phyloP scores from a whole-genome alignment of 768 basidiomycete species.

The Mrakia hoshinonis region DNA sequence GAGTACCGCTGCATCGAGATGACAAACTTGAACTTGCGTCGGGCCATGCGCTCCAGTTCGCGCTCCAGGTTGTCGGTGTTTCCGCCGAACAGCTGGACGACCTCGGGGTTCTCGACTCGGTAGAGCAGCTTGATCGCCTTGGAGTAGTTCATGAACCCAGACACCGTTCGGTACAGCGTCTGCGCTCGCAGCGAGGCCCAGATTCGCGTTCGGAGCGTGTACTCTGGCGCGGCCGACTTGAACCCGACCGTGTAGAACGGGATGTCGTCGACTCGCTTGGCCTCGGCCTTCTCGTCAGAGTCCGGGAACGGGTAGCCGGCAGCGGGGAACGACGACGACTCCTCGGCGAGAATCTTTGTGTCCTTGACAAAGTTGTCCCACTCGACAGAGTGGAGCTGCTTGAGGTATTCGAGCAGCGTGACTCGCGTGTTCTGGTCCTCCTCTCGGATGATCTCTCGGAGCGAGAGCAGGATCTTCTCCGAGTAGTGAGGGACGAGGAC shows the following conservation, averaged over 20 bases:
- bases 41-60: slow-evolving; percentile 93
- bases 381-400: slow-evolving; percentile 93
- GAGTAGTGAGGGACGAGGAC: slow-evolving; percentile 97
- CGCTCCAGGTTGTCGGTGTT: slow-evolving; percentile 95
- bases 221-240: slow-evolving; percentile 97
- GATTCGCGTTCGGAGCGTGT: slow-evolving; percentile 94
- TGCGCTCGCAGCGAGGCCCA: slow-evolving; percentile 99
- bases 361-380: slow-evolving; percentile 99
- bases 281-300: slow-evolving; percentile 61
- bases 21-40: slow-evolving; percentile 97
- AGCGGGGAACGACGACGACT: slow-evolving; percentile 69
- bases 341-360: slow-evolving; percentile 96
- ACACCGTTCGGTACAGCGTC: slow-evolving; percentile 95
- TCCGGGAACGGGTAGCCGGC: slow-evolving; percentile 63
- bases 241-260: slow-evolving; percentile 98
- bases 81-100: slow-evolving; percentile 92
- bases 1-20: slow-evolving; percentile 99
- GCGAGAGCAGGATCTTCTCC: slow-evolving; percentile 94
- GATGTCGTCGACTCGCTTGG: slow-evolving; percentile 74
- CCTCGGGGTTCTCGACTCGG: slow-evolving; percentile 97
- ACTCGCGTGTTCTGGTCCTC: slow-evolving; percentile 96
- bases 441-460: slow-evolving; percentile 96
- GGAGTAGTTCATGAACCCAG: slow-evolving; percentile 99
- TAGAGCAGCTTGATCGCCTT: slow-evolving; percentile 99
- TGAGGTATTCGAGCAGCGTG: slow-evolving; percentile 92